Evolutionary conservation across 1,284 basidiomycete genomes (phyloP), one percentile per base, ranked within the genome.

Genomic region (Pyrrhoderma noxium): DNA sequence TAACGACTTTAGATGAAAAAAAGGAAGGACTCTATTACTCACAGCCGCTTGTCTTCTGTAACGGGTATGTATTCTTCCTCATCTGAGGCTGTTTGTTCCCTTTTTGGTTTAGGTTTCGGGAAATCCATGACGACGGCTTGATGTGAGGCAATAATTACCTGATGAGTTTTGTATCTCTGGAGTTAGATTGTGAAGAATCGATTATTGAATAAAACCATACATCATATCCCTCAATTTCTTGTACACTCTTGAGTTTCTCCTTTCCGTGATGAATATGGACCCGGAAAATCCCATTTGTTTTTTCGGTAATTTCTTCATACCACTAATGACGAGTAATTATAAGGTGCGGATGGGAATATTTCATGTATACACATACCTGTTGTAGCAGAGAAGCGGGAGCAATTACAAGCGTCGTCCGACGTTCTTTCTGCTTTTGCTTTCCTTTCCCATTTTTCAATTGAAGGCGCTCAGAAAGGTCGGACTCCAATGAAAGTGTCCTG

Each of bases 81-180:
- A 7, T 45, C 60, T 11, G 72, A 61, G 14, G 62, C 27, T 56
- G 0, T 16, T 72, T 64, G 0, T 16, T 72, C 64, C 79, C 74
- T 3, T 79, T 54, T 74, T 71, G 21, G 61, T 61, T 0, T 77
- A n/a, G n/a, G 76, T 18, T 77, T 66, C 4, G 61, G 57, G 57
- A 82, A 82, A 57, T 85, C 82, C 37, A 66, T 61, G 48, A 67
- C 72, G 8, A 85, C 67, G 0, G 82, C 83, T 56, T 81, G 80
- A 58, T 84, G 85, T 0, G 82, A 82, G 2, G 83, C 85, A 49
- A 86, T 75, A 18, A 85, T 68, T 25, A 84, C 70, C 79, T 77
- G 55, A 11, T 31, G 27, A n/a, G n/a, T 31, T 5, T 31, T 5
- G 11, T 5, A 31, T 31, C 27, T 11, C 11, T 31, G 11, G 27